phyloP scores from a whole-genome alignment of 2,329 filamentous ascomycete genomes.

The Neofusicoccum cordaticola region DNA sequence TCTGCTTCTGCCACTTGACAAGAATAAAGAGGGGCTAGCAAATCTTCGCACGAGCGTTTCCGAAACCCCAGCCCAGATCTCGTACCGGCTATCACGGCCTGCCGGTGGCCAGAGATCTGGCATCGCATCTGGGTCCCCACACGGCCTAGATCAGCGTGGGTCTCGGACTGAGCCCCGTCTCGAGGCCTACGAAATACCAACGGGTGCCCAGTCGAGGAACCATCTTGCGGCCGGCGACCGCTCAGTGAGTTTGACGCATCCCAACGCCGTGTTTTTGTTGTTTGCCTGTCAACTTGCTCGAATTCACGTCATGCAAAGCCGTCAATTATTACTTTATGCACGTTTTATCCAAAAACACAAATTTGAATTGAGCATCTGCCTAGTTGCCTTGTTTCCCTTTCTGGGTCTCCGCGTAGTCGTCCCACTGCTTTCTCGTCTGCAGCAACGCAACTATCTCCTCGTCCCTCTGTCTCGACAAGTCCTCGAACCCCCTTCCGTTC shows the following conservation, averaged over 20 bases:
- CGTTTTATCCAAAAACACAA: background rate
- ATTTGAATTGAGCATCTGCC: background rate
- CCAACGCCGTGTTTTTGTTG: no score
- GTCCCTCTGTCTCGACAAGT: constrained; percentile 21
- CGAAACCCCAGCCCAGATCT: background rate
- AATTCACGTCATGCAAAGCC: no score
- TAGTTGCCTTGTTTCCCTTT: background rate
- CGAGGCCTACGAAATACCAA: background rate
- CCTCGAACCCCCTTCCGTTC: constrained; percentile 17
- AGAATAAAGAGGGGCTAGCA: no score
- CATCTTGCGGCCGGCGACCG: no score
- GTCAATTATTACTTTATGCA: background rate
- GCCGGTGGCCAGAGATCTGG: background rate
- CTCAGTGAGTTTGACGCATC: no score
- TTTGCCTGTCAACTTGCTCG: no score
- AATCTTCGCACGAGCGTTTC: no score
- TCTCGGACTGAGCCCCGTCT: background rate
- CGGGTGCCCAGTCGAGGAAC: background rate
- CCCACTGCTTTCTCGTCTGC: constrained; percentile 21
- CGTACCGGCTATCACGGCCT: background rate
- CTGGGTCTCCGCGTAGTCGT: constrained; percentile 15
- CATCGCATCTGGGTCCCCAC: background rate
- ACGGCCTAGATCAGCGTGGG: background rate
- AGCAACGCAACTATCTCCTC: constrained; percentile 21
- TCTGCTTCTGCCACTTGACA: no score